Evolutionary conservation across 1,139 yeast species (phyloP), one percentile per base, ranked within the genome.

Genomic region (Lodderomyces metapsilosis): DNA sequence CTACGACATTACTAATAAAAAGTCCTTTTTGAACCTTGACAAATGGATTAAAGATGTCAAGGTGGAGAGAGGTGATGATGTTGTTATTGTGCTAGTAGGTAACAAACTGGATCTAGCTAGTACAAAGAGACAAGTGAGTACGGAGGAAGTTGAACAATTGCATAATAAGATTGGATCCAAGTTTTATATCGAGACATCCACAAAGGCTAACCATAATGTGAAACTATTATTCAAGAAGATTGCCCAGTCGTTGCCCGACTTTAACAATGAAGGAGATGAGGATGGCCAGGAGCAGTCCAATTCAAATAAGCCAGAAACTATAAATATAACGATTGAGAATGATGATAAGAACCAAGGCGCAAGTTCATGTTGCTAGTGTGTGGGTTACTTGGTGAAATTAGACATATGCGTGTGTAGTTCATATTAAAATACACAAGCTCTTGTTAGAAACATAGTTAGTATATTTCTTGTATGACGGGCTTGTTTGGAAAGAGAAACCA

Each of bases 191-290:
- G 98, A 92, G 59, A 92, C 98, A 3, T 85, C 95, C 49, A 94
- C 98, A 23, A 92, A 91, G 64, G 92, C 92, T 39, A 96, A 96
- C 36, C 87, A 89, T 61, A 92, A 92, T 56, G 96, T 92, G 42
- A 91, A 92, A 65, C 77, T 82, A 43, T 69, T 92, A 51, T 92
- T 92, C 67, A 88, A 89, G 59, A 87, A 84, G 58, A 87, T 92
- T 48, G 98, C 98, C 10, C 87, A 85, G 59, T 81, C 88, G 43
- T 74, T 92, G 50, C 98, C 98, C 2, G 97, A 92, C 43, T 82
- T 87, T 44, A 53, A 52, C 57, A 54, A 50, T 31, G 40, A 37
- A 7, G 36, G 20, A n/a, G 36, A 37, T 3, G 28, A 20, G 3
- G 34, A 18, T 4, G 20, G 10, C 12, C 87, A 83, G 69, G 36